Base-by-base conservation (phyloP, 345 rosid genomes). In the Lepidium aucheri region DNA sequence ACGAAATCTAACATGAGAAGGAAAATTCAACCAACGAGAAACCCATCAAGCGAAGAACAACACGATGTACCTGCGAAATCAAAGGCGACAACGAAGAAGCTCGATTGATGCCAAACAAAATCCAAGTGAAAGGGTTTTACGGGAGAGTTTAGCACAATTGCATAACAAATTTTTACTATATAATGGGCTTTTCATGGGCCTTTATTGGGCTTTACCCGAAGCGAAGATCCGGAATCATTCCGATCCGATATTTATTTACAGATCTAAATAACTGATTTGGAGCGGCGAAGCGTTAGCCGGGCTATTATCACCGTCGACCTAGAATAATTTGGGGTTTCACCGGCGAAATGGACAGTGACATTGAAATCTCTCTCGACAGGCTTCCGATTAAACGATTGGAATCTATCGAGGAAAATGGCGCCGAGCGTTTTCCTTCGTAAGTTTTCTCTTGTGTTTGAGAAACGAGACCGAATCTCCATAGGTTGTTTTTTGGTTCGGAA, bases 371-470 rank as follows among this genome's bases (percentile, higher is more conserved):
- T 32, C 72, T 93, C 17, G 96, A 90, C 59, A 86, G 86, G 82
- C 97, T 90, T 35, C 95, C 90, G 2, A 76, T 93, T 12, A 90
- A 79, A 65, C 90, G 97, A 66, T 72, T 93, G 54, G 92, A 88
- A 9, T 61, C 85, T 58, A 86, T 90, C 6, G 99, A 93, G 41
- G 96, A 93, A 56, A 80, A 82, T 46, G 97, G 99, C 56, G 66
- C 62, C 45, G 99, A 93, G 75, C 85, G 78, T 56, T 93, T 84
- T 58, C 95, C 96, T 32, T 53, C 84, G 88, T 90, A 81, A n/a
- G 83, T 44, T 16, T 20, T 49, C 40, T 61, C 45, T 66, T 7
- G 22, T n/a, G 46, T 39, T 38, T 30, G 22, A 14, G 12, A 13
- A 14, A 38, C 60, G 56, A 47, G 3, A 47, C 33, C 7, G 8